Evolutionary conservation across 148 eudicot genomes (phyloP), one percentile per base, ranked within the genome.

Genomic region (Amaranthus hypochondriacus): DNA sequence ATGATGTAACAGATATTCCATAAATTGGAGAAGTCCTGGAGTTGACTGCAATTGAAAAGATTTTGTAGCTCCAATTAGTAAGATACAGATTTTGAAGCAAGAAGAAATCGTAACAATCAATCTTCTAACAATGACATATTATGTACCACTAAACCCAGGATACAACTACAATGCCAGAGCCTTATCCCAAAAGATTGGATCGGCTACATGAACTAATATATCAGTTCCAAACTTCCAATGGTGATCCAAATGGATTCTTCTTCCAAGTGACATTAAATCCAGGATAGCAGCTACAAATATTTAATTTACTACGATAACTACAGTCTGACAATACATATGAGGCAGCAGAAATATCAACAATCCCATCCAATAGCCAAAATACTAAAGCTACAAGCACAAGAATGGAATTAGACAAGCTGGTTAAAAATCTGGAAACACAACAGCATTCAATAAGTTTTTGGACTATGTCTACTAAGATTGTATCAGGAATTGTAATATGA

Each of bases 1-100:
- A 74, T 39, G 99, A 90, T 44, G 93, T 83, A 68, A 95, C 83
- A 58, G 99, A 92, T 72, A 92, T 90, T 82, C 82, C 90, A 78
- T 86, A 95, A 48, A 89, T 81, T 87, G 92, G 66, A 89, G 80
- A 95, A 90, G 73, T 57, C 87, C 96, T 18, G 94, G 83, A 85
- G 84, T 92, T 64, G 84, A 82, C 97, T 95, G 93, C 47, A 48
- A 48, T 81, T 72, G 48, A 9, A 18, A 61, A 2, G 65, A 64
- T 39, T 53, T 71, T 51, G 56, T 13, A 44, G 18, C 74, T 55
- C 59, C 9, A 66, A 62, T 62, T 49, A 60, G 55, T 2, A 60
- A 28, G 15, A 21, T 43, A 28, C 39, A 66, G n/a, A 66, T 66
- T 43, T 56, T 65, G 6, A 69, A 56, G 54, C 70, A 49, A 56